Base-by-base conservation (phyloP, 768 basidiomycete species). In the Pisolithus albus region DNA sequence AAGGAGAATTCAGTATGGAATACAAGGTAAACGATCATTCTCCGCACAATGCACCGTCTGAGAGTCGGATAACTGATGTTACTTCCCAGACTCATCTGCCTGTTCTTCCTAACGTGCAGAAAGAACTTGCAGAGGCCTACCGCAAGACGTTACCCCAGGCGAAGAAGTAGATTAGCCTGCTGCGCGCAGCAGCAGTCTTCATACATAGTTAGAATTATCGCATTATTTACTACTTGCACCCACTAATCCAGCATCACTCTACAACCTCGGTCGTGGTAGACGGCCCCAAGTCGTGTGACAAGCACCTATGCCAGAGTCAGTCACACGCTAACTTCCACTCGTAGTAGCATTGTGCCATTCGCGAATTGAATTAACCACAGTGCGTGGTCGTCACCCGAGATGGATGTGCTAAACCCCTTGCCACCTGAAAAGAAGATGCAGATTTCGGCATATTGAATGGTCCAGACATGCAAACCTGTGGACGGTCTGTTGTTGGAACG, bases 1-100 rank as follows among this genome's bases (percentile, higher is more conserved):
- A 99, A 75, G 93, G 92, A 60, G 85, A 88, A 72, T 88, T 84
- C 56, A 83, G 78, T 60, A 87, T 84, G 83, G 83, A 84, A 59
- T 84, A 82, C 64, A 89, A 89, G 77, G 84, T 83, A 60, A 51
- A 72, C 68, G 28, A 23, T 44, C n/a, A 30, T 30, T 30, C 10
- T 2, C 30, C 30, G 8, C 30, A 47, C 41, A 47, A 30, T 46
- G 50, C 7, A 13, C 40, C 30, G 53, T 45, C 24, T 28, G 43
- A 28, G 37, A 32, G 3, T 11, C 34, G 18, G n/a, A 9, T 30
- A 16, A 30, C 47, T 55, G n/a, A 57, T 51, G 26, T 11, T 42
- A n/a, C 21, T 15, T 46, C 57, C 7, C 50, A 90, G 84, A 81
- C 74, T 23, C 92, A 97, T 63, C 68, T 77, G 66, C 86, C 93